phyloP scores from a whole-genome alignment of 352 stramenopile species.

The Pythium sukuiense region DNA sequence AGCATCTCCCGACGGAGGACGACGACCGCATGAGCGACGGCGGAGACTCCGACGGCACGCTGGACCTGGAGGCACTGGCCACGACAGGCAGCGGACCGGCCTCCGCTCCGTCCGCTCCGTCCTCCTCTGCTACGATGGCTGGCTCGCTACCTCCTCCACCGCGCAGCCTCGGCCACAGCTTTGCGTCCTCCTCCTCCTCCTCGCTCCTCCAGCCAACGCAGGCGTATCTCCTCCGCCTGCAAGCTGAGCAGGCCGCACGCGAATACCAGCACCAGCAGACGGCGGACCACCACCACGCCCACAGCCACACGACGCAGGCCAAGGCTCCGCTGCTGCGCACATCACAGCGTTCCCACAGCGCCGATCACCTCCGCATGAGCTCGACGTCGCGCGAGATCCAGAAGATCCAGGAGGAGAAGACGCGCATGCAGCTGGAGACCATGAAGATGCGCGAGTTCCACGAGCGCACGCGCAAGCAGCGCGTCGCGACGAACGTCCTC shows the following conservation, averaged over 20 bases:
- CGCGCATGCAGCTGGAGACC: conserved; percentile 62
- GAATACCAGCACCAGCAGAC: conserved; percentile 43
- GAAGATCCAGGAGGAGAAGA: conserved; percentile 73
- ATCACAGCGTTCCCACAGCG: conserved; percentile 39
- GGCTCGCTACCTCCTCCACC: conserved; percentile 5
- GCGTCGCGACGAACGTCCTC: conserved; percentile 63
- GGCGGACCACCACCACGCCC: background rate
- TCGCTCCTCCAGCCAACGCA: conserved; percentile 71
- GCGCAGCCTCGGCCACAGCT: conserved; percentile 9
- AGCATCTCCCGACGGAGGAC: conserved; percentile 24
- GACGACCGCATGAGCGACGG: conserved; percentile 53
- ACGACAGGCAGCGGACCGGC: conserved; percentile 3
- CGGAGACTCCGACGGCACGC: conserved; percentile 32
- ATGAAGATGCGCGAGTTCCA: conserved; percentile 81
- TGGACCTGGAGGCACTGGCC: conserved; percentile 40
- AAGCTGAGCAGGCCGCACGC: conserved; percentile 61
- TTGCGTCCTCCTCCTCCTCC: conserved; percentile 39
- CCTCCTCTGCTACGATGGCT: background rate
- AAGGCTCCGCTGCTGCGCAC: conserved; percentile 54
- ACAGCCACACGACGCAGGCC: conserved; percentile 41
- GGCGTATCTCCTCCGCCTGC: conserved; percentile 55
- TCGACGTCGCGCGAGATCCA: conserved; percentile 77
- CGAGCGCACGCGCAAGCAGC: conserved; percentile 67
- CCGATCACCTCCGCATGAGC: conserved; percentile 49
- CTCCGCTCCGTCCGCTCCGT: conserved; percentile 19